Percentiles rank a stretch among this genome's conserved stretches.
These are phyloP conservation scores for Trichophyton verrucosum DNA, from an alignment of 2,329 filamentous ascomycete species.

Conservation along the genomic window DNA sequence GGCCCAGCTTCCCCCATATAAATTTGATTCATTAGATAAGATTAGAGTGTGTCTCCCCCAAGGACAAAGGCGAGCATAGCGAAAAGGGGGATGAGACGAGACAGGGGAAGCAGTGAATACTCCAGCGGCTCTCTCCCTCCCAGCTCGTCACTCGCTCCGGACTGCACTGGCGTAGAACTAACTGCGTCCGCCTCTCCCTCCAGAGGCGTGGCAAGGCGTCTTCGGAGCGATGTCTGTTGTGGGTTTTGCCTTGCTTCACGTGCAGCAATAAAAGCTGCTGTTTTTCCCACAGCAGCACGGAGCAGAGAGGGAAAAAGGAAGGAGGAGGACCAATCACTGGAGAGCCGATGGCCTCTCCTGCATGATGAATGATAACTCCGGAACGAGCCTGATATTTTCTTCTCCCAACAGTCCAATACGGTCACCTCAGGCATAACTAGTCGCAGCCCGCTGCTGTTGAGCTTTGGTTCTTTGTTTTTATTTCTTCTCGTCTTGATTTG, in stretches of 20 bases:
- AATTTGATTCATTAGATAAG: not conserved
- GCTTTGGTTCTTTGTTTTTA: not conserved
- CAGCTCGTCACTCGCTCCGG: not conserved
- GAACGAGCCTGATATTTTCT: not conserved
- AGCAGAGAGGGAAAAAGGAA: not conserved
- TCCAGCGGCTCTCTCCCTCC: not conserved
- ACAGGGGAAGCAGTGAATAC: not conserved
- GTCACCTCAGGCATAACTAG: not conserved
- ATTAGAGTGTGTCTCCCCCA: too few relatives aligned
- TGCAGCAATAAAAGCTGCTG: not conserved
- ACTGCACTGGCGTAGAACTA: too few relatives aligned
- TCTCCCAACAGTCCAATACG: not conserved
- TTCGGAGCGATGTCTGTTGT: not conserved
- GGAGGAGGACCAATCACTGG: not conserved
- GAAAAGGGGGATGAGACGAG: not conserved
- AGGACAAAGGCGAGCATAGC: too few relatives aligned
- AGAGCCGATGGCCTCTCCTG: not conserved
- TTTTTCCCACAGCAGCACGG: not conserved
- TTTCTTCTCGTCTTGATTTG: not conserved
- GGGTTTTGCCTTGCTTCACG: conserved; percentile 1
- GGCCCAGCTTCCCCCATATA: not conserved
- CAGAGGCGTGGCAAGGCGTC: not conserved
- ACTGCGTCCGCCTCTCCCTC: not conserved
- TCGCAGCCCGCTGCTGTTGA: not conserved
- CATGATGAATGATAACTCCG: not conserved